phyloP scores from a whole-genome alignment of 31 red algal genomes.

The Odonthalia washingtoniensis region DNA sequence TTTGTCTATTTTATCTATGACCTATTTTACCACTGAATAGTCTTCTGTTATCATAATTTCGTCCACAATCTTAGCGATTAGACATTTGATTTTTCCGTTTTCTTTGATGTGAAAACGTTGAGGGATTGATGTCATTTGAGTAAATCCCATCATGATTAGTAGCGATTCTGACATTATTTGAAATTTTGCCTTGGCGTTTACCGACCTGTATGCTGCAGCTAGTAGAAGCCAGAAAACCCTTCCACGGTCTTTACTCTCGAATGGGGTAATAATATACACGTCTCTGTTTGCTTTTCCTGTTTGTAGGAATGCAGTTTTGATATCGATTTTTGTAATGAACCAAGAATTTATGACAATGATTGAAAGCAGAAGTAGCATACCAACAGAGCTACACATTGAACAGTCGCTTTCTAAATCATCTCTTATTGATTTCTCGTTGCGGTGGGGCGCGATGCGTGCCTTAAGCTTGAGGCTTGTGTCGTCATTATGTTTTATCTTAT shows the following conservation, averaged over 20 bases:
- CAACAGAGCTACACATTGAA: constrained; percentile 11
- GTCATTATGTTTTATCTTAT: neutral
- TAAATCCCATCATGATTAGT: neutral
- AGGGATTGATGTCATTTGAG: neutral
- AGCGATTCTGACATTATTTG: constrained; percentile 1
- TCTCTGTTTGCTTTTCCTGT: constrained; percentile 27
- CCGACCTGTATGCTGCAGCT: constrained; percentile 25
- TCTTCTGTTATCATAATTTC: no score
- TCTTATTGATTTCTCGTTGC: no score
- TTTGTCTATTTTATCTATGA: no score
- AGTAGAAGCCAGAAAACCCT: constrained; percentile 26
- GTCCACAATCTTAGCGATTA: constrained; percentile 1
- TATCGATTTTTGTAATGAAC: constrained; percentile 8
- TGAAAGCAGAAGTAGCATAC: constrained; percentile 9
- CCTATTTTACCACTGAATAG: no score
- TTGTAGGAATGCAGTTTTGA: constrained; percentile 33
- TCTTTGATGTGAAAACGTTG: constrained; percentile 4
- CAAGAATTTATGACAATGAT: neutral
- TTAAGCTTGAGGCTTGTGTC: neutral
- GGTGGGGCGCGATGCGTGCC: neutral
- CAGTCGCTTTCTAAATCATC: constrained; percentile 7
- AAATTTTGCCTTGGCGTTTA: constrained; percentile 35
- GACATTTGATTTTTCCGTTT: neutral
- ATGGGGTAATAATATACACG: constrained; percentile 24
- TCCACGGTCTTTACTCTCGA: neutral